Evolutionary conservation across 108 stramenopile species (phyloP), one percentile per base, ranked within the genome.

Genomic region (Phaeodactylum tricornutum): DNA sequence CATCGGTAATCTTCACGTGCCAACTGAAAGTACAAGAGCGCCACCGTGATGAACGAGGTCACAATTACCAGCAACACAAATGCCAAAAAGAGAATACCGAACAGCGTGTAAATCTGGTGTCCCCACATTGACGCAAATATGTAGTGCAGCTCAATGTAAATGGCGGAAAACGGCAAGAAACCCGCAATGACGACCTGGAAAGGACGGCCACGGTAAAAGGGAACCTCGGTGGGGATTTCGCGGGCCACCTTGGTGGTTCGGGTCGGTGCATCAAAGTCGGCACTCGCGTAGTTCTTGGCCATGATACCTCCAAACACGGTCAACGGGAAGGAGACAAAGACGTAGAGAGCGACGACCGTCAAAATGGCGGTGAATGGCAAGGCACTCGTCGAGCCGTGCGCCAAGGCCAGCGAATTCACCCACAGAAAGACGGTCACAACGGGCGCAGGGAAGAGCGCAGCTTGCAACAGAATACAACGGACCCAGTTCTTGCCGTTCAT

Each of bases 61-160:
- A 91, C 96, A 35, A 93, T 81, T 12, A 92, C 59, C 45, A 98
- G 71, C 36, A 98, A 78, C 34, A 83, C 26, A 67, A 97, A 97
- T 4, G 96, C 96, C 31, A 97, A 64, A 50, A 94, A 64, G 31
- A 98, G 84, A 47, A 98, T 96, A 29, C 98, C 98, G 61, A 96
- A 98, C 9, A 98, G 76, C 19, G 95, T 95, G 90, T 98, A 98
- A 44, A 97, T 89, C 67, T 94, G 87, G 57, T 98, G 96, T 30
- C 98, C 98, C 98, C 98, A 98, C 64, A 98, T 93, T 41, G 92
- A 80, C 8, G 88, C 93, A 60, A 98, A 98, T 30, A 98, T 96
- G 83, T 95, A 96, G 56, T 97, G 95, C 31, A 87, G 68, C 58
- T 95, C 94, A 47, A 99, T 95, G 87, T 95, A 97, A 61, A 97